phyloP scores from a whole-genome alignment of 129 eudicot species.

The Flaveria sonorensis region DNA sequence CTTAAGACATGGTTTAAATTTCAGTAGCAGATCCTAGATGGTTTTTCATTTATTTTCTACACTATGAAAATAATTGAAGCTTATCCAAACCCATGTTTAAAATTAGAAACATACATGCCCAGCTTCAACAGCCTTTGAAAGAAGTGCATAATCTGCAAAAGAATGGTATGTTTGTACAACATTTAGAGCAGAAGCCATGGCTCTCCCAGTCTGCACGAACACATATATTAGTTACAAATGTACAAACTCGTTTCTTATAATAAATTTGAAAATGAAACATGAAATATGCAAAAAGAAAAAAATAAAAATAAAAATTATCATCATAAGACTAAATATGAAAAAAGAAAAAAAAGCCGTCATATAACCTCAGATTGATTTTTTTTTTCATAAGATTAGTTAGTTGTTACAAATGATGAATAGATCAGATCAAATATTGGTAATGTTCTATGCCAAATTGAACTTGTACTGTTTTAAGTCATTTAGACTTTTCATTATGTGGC shows the following conservation, averaged over 20 bases:
- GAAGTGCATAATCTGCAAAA: constrained; percentile 77
- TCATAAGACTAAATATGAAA: not conserved
- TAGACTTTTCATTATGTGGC: not conserved
- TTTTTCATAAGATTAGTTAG: no score
- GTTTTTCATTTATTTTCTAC: not conserved
- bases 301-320: no score
- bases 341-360: not conserved
- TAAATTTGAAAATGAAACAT: not conserved
- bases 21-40: not conserved
- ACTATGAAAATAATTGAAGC: not conserved
- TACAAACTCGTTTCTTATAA: not conserved
- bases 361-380: not conserved
- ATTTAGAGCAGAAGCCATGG: constrained; percentile 75
- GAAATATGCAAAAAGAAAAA: no score
- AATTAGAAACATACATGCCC: constrained; percentile 56
- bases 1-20: constrained; percentile 3
- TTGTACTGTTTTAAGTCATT: constrained; percentile 2
- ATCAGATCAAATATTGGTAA: not conserved
- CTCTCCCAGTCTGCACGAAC: constrained; percentile 65
- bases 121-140: constrained; percentile 58
- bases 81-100: not conserved
- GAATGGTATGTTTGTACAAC: constrained; percentile 81
- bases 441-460: not conserved
- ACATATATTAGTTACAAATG: not conserved
- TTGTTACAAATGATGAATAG: not conserved